Conservation (phyloP, 2,329 filamentous ascomycete species). For the Cryphonectria radicalis region DNA sequence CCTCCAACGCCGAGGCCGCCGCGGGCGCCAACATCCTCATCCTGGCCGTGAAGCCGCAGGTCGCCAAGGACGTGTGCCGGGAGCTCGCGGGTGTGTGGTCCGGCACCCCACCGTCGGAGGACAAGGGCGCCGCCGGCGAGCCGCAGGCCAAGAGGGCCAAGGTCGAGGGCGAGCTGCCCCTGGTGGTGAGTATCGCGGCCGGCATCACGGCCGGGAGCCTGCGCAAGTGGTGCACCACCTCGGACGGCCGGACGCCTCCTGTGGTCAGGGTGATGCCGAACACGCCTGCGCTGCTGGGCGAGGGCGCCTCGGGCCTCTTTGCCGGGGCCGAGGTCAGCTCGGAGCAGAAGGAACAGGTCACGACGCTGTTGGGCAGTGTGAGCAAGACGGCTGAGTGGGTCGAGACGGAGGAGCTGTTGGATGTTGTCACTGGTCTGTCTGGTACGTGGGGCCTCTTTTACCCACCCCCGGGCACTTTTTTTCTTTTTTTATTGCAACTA, state of each 20-base stretch:
- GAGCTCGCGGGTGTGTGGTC: constrained; percentile 48
- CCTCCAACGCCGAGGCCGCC: constrained; percentile 51
- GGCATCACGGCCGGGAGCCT: constrained; percentile 52
- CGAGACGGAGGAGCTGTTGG: constrained; percentile 52
- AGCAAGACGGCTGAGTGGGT: constrained; percentile 56
- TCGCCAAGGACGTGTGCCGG: constrained; percentile 50
- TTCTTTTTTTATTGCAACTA: background rate
- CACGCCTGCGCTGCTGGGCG: constrained; percentile 54
- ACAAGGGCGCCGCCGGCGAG: constrained; percentile 1
- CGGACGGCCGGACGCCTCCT: constrained; percentile 45
- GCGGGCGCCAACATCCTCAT: constrained; percentile 51
- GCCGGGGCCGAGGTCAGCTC: constrained; percentile 48
- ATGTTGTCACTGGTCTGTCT: constrained; percentile 55
- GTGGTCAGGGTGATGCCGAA: constrained; percentile 59
- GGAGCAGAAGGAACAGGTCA: constrained; percentile 47
- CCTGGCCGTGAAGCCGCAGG: constrained; percentile 57
- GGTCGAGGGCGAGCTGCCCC: constrained; percentile 38
- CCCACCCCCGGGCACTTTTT: background rate
- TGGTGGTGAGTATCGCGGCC: constrained; percentile 54
- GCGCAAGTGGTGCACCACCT: constrained; percentile 46
- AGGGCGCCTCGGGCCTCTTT: constrained; percentile 54
- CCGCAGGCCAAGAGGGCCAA: background rate
- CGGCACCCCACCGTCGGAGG: background rate
- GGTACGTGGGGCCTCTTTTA: constrained; percentile 39
- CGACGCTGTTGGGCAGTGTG: constrained; percentile 48